Percentiles rank a stretch among this genome's conserved stretches.
phyloP scores from a whole-genome alignment of 75 land plant species.

The Selaginella moellendorffii region DNA sequence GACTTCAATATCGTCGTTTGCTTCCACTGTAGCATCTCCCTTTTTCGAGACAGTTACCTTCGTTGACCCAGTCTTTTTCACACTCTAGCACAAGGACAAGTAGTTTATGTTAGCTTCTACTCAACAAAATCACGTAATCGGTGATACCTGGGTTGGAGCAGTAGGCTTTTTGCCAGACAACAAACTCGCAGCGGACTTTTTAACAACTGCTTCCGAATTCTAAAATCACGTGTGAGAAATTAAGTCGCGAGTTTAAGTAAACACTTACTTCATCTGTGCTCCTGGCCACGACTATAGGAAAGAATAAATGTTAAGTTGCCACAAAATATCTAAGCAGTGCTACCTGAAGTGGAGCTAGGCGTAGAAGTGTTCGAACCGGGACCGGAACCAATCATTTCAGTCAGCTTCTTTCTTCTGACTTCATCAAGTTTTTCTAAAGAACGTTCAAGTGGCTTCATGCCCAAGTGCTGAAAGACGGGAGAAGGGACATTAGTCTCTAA shows the following conservation, averaged over 20 bases:
- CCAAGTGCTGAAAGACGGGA: conserved; percentile 27
- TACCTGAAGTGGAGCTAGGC: neutral
- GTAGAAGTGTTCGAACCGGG: conserved; percentile 14
- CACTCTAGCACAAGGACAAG: no score
- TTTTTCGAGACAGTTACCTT: neutral
- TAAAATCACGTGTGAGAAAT: conserved; percentile 10
- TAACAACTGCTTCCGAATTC: conserved; percentile 38
- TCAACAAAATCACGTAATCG: neutral
- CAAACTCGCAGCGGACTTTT: conserved; percentile 91
- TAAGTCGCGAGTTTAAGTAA: neutral
- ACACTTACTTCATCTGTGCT: neutral
- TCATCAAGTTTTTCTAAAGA: conserved; percentile 97
- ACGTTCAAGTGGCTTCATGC: conserved; percentile 92
- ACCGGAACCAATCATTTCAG: conserved; percentile 75
- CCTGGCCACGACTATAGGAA: neutral
- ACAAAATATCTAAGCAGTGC: neutral
- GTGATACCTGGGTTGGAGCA: conserved; percentile 28
- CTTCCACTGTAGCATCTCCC: neutral
- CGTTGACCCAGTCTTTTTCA: neutral
- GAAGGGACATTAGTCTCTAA: no score
- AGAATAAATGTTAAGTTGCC: neutral
- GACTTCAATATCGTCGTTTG: neutral
- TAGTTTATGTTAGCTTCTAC: no score
- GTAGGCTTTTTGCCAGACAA: conserved; percentile 72
- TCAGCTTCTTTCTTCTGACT: conserved; percentile 78